A percentile compares a stretch with the other conserved stretches of the same genome.
Conservation (phyloP, 495 filamentous ascomycete genomes). For the Thermochaetoides thermophila region DNA sequence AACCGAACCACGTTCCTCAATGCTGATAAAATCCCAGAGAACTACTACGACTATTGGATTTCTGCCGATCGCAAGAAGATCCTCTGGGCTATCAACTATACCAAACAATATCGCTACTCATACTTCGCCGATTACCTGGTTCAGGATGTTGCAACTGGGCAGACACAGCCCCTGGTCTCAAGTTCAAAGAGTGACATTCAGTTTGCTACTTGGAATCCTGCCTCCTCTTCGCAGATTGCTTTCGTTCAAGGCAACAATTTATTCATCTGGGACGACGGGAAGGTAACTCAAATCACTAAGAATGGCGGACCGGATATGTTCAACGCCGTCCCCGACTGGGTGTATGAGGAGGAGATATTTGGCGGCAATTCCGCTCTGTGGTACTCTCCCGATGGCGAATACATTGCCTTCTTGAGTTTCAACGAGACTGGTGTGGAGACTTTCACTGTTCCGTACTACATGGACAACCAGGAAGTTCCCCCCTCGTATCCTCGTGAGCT, state of each 20-base stretch:
- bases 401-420: slow-evolving; percentile 41
- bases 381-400: slow-evolving; percentile 43
- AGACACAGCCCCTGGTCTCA: slow-evolving; percentile 27
- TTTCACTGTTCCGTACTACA: slow-evolving; percentile 43
- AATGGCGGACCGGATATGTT: slow-evolving; percentile 41
- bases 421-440: slow-evolving; percentile 44
- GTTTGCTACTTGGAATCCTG: slow-evolving; percentile 36
- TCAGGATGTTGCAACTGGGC: slow-evolving; percentile 32
- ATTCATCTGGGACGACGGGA: slow-evolving; percentile 34
- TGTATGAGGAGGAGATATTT: slow-evolving; percentile 48
- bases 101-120: slow-evolving; percentile 42
- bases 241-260: slow-evolving; percentile 44
- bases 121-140: slow-evolving; percentile 43
- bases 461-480: slow-evolving; percentile 30
- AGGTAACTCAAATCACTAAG: slow-evolving; percentile 33
- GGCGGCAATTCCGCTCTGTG: slow-evolving; percentile 34
- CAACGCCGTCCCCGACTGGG: slow-evolving; percentile 47
- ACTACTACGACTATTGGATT: slow-evolving; percentile 21
- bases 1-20: slow-evolving; percentile 31
- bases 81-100: slow-evolving; percentile 39
- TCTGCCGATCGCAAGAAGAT: slow-evolving; percentile 30
- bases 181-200: slow-evolving; percentile 40
- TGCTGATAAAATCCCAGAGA: slow-evolving; percentile 20
- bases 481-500: slow-evolving; percentile 37
- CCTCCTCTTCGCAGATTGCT: slow-evolving; percentile 31